These are phyloP conservation scores for Zymoseptoria crescenta DNA, from an alignment of 2,329 filamentous ascomycete species.

Conservation along the genomic window DNA sequence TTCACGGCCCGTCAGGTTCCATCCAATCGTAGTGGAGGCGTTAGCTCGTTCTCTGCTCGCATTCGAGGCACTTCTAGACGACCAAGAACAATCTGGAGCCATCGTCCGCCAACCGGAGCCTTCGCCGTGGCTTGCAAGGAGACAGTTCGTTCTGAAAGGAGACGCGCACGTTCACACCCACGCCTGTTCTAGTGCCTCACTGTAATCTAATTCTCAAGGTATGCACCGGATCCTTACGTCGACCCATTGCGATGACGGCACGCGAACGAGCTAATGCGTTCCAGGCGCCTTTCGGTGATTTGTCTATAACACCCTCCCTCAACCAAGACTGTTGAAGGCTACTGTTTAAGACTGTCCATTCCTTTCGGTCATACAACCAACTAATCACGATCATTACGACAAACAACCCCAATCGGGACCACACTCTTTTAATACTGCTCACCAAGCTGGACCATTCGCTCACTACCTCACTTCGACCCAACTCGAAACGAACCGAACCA, in stretches of 20 bases:
- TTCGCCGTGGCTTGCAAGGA: slow-evolving; percentile 38
- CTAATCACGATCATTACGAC: slow-evolving; percentile 49
- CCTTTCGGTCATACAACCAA: slow-evolving; percentile 43
- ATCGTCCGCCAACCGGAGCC: slow-evolving; percentile 31
- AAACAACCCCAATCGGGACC: slow-evolving; percentile 38
- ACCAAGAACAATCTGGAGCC: slow-evolving; percentile 28
- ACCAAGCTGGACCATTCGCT: slow-evolving; percentile 25
- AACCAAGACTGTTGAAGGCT: slow-evolving; percentile 17
- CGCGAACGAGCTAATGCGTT: slow-evolving; percentile 24
- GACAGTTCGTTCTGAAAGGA: slow-evolving; percentile 19
- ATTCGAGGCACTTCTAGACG: slow-evolving; percentile 21
- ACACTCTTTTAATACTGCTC: slow-evolving; percentile 43
- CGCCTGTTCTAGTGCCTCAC: slow-evolving; percentile 28
- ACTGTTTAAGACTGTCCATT: slow-evolving; percentile 31
- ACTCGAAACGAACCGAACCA: slow-evolving; percentile 24
- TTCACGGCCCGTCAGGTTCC: slow-evolving; percentile 29
- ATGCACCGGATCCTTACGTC: slow-evolving; percentile 28
- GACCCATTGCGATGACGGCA: slow-evolving; percentile 17
- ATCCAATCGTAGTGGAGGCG: slow-evolving; percentile 39
- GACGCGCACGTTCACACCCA: slow-evolving; percentile 16
- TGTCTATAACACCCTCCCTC: slow-evolving; percentile 30
- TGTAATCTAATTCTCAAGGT: slow-evolving; percentile 45
- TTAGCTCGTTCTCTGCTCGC: slow-evolving; percentile 48
- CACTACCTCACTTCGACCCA: slow-evolving; percentile 31
- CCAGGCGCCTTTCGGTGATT: slow-evolving; percentile 30